These are phyloP conservation scores for Astragalus membranaceus DNA, from an alignment of 306 rosid genomes.

Conservation along the genomic window DNA sequence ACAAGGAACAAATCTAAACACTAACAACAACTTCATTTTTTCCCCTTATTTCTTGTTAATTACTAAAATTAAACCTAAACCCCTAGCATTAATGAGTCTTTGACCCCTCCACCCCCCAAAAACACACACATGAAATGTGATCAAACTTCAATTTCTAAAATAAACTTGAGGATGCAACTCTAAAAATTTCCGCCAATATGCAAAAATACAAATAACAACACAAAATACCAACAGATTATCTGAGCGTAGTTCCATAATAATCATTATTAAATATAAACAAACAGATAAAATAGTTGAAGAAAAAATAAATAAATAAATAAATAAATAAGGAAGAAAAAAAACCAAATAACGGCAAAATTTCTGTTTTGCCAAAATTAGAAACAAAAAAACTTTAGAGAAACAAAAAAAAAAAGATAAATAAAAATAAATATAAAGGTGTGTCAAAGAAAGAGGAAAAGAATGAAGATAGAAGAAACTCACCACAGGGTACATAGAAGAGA, in stretches of 20 bases:
- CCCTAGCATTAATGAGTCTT: not conserved
- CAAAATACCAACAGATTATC: not conserved
- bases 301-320: not conserved
- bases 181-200: not conserved
- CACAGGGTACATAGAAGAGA: conserved; percentile 53
- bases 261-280: not conserved
- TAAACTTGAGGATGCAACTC: not conserved
- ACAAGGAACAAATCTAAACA: not conserved
- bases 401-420: not conserved
- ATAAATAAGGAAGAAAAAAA: not conserved
- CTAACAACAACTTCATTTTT: not conserved
- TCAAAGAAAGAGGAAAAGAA: not conserved
- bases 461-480: conserved; percentile 28
- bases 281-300: not conserved
- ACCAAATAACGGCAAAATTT: not conserved
- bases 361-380: conserved; percentile 9
- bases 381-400: too few relatives aligned
- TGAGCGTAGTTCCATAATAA: too few relatives aligned
- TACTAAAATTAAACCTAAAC: not conserved
- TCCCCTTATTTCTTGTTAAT: not conserved
- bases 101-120: not conserved
- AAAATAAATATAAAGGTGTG: not conserved
- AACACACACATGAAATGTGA: not conserved
- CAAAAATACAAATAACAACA: not conserved
- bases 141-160: conserved; percentile 8